Base-by-base conservation (phyloP, 208 protist species). In the Porcisia hertigi region DNA sequence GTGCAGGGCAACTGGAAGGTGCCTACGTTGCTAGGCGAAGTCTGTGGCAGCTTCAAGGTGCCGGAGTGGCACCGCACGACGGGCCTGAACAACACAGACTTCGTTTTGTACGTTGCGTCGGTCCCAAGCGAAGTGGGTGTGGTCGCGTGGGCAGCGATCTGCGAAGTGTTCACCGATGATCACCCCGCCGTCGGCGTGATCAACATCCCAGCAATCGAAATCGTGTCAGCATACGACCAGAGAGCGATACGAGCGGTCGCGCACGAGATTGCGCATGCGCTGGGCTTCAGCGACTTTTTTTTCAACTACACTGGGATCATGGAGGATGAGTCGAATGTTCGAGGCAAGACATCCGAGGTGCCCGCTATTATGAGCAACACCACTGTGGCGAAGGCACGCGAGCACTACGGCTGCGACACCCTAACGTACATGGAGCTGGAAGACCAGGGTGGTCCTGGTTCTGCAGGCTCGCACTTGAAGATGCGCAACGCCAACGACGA, bases 381-480 rank as follows among this genome's bases (percentile, higher is more conserved):
- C 0, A 86, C 92, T 0, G 55, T 90, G 49, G 54, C 58, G 74
- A 83, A 95, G 69, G 73, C 81, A 54, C 91, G 90, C 57, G 88
- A 79, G 18, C 92, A 96, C 70, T 98, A 92, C 79, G 82, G 76
- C 55, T 98, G 96, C 76, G 8, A 18, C 39, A 73, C 3, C 12
- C n/a, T 93, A 43, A 25, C n/a, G 14, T 87, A 88, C 23, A 85
- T 94, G 75, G 92, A 96, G 86, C 34, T 98, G 54, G 94, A 98
- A 80, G 85, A 97, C 75, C 39, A 49, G 62, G 62, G 62, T 18
- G 39, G 39, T 12, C 8, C 9, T 0, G 86, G 82, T 43, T 87
- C 89, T 4, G 80, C 60, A 0, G 53, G 65, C 45, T 66, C 62
- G 23, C 94, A 98, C 84, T 97, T 93, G 92, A 91, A 97, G 84